These are phyloP conservation scores for Haberlea rhodopensis DNA, from an alignment of 257 asterid genomes.

Conservation along the genomic window DNA sequence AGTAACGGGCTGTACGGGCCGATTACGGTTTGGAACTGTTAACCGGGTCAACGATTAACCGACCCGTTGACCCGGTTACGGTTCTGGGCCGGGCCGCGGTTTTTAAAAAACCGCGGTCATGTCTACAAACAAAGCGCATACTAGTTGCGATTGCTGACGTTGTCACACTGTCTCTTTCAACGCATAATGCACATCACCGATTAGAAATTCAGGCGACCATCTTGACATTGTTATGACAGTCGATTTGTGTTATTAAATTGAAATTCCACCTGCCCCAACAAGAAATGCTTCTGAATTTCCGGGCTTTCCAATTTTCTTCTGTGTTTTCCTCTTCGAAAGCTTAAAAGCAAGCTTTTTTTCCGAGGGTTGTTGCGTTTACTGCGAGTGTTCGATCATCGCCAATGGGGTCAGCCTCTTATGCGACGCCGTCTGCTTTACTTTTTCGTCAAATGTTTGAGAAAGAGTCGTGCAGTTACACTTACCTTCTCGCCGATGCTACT, in stretches of 20 bases:
- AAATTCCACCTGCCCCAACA: not conserved
- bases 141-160: not conserved
- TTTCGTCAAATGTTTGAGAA: slow-evolving; percentile 94
- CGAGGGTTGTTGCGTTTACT: no score
- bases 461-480: slow-evolving; percentile 88
- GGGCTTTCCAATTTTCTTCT: not conserved
- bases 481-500: slow-evolving; percentile 86
- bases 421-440: slow-evolving; percentile 62
- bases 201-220: not conserved
- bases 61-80: no score
- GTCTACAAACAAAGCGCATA: not conserved
- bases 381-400: slow-evolving; percentile 36
- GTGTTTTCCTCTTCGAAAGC: not conserved
- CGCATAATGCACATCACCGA: not conserved
- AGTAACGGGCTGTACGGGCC: no score
- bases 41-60: no score
- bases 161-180: not conserved
- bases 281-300: not conserved
- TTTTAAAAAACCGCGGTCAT: no score
- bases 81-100: no score
- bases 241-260: not conserved
- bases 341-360: slow-evolving; percentile 15
- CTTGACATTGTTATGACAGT: not conserved
- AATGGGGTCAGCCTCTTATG: slow-evolving; percentile 51
- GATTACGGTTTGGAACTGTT: no score